These are phyloP conservation scores for Gliomastix tumulicola DNA, from an alignment of 2,329 filamentous ascomycete species.

Conservation along the genomic window DNA sequence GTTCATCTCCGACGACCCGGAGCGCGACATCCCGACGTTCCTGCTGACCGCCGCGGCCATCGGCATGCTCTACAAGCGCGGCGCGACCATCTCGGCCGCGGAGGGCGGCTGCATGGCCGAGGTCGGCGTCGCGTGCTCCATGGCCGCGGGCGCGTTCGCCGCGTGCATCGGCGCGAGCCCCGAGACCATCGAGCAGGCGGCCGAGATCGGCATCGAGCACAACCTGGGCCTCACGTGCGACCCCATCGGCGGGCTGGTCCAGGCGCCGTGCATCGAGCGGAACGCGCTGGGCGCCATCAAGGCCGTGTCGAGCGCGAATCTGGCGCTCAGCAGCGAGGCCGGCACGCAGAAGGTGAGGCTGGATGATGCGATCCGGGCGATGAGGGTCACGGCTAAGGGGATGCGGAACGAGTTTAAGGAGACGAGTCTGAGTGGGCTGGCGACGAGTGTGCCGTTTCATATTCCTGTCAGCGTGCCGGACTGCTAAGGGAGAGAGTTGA, in stretches of 20 bases:
- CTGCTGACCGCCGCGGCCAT: constrained; percentile 41
- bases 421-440: constrained; percentile 40
- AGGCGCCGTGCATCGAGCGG: constrained; percentile 43
- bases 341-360: constrained; percentile 40
- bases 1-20: constrained; percentile 41
- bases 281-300: constrained; percentile 44
- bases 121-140: constrained; percentile 43
- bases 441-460: constrained; percentile 41
- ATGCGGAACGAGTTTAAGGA: constrained; percentile 49
- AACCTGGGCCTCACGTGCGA: constrained; percentile 44
- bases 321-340: constrained; percentile 36
- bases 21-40: constrained; percentile 41
- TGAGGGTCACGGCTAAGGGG: constrained; percentile 41
- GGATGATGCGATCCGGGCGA: constrained; percentile 42
- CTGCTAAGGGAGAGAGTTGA: constrained; percentile 31
- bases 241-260: constrained; percentile 41
- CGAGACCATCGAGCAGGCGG: constrained; percentile 42
- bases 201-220: constrained; percentile 45
- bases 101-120: constrained; percentile 48
- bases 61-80: constrained; percentile 46
- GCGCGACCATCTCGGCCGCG: constrained; percentile 42
- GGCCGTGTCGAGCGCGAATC: constrained; percentile 41
- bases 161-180: constrained; percentile 44
- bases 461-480: constrained; percentile 46
- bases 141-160: constrained; percentile 43